Base-by-base conservation (phyloP, 768 basidiomycete species). In the Saitozyma podzolica region DNA sequence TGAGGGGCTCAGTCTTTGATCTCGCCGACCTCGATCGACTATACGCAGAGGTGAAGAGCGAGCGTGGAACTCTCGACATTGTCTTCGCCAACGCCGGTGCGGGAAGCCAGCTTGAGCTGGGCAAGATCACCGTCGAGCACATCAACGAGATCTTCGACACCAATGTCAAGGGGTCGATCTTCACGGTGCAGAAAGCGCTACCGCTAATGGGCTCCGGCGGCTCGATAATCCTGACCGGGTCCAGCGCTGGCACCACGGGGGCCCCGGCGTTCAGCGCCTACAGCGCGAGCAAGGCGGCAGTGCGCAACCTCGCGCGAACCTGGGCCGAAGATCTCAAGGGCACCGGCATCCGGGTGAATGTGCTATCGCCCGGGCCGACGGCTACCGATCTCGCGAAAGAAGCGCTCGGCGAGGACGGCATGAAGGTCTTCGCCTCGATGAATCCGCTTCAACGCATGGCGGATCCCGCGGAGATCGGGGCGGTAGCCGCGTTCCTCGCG, bases 81-180 rank as follows among this genome's bases (percentile, higher is more conserved):
- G 52, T 61, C 53, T 54, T 61, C 17, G 60, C 60, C 60, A 61
- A 61, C 43, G 52, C 60, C 37, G 60, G 60, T 13, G 53, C 60
- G 42, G 60, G 60, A 9, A 61, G 64, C 40, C 62, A 63, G 29
- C 48, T 66, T n/a, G 17, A 29, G 49, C 29, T 52, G 1, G 61
- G 61, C 54, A 43, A 51, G 7, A 55, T 59, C 45, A 66, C 66
- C 39, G 61, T 61, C 19, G 57, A 59, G 29, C 56, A 64, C 48
- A 16, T 66, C 20, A 62, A 66, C 39, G 54, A 63, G 52, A 52
- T 63, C 40, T 53, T 66, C 40, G 51, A 53, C 51, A 53, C 63
- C 53, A 66, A 66, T 51, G 65, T 67, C 16, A 69, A 64, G 49
- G 68, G 60, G 20, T 48, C 54, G 7, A 40, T 55, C 52, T 61